phyloP scores from a whole-genome alignment of 1,284 basidiomycete genomes.

The Rhodofomes roseus region DNA sequence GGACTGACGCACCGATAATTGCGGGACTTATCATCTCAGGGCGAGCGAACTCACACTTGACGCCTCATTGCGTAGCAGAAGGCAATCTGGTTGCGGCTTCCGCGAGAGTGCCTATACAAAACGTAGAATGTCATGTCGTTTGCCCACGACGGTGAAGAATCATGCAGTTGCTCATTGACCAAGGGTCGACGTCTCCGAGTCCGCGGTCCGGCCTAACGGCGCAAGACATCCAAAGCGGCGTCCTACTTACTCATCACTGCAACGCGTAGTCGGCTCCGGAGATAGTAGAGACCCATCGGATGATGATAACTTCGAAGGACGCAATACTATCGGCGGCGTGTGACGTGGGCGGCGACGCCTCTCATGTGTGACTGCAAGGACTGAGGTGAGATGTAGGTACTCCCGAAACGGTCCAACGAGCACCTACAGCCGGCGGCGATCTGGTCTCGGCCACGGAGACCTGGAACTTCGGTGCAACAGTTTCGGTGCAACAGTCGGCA shows the following conservation, averaged over 20 bases:
- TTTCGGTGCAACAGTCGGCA: not conserved
- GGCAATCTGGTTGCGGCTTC: not conserved
- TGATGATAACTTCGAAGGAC: not conserved
- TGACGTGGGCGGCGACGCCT: not conserved
- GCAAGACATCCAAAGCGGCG: not conserved
- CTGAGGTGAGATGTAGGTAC: not conserved
- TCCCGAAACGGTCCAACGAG: not conserved
- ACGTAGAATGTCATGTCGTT: not conserved
- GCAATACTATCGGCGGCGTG: not conserved
- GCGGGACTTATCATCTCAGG: not conserved
- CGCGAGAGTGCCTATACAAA: not conserved
- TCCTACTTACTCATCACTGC: not conserved
- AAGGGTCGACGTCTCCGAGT: too few species aligned
- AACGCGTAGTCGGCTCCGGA: slow-evolving; percentile 1
- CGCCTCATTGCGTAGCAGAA: not conserved
- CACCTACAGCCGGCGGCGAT: not conserved
- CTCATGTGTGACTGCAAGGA: not conserved
- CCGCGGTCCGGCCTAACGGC: not conserved
- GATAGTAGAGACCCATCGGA: not conserved
- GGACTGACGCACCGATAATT: not conserved
- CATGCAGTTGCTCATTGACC: too few species aligned
- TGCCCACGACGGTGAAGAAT: not conserved
- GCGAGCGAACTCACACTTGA: not conserved
- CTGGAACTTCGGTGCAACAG: not conserved
- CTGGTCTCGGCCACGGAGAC: not conserved